Evolutionary conservation across 805 yeast species (phyloP).

Genomic region (Spathaspora passalidarum): DNA sequence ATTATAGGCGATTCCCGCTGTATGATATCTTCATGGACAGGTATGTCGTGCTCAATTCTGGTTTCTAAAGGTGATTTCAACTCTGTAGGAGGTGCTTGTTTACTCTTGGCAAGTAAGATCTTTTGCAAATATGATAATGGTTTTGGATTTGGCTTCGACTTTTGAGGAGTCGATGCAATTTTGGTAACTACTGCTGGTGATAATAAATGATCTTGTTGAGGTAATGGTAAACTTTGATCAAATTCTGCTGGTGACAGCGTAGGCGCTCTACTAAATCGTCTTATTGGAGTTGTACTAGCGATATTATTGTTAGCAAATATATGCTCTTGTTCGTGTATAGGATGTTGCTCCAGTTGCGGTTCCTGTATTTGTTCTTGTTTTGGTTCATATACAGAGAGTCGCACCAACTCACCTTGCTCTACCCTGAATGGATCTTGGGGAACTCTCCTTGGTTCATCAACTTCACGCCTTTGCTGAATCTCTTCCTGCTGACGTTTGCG

Average conservation of each 20-base stretch:
- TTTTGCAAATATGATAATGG: conserved; percentile 28
- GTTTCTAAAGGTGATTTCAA: too few relatives aligned
- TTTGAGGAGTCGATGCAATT: neutral
- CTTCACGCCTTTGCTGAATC: neutral
- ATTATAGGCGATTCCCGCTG: neutral
- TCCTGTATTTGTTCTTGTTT: too few relatives aligned
- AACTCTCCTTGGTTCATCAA: neutral
- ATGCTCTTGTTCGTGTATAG: too few relatives aligned
- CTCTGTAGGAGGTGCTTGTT: neutral
- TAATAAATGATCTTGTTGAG: conserved; percentile 7
- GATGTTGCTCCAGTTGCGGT: too few relatives aligned
- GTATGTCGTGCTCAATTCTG: too few relatives aligned
- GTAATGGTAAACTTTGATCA: conserved; percentile 29
- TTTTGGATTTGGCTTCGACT: conserved; percentile 4
- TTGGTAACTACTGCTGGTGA: neutral
- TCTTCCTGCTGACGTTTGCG: neutral
- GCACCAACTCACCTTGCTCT: too few relatives aligned
- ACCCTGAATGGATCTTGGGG: too few relatives aligned
- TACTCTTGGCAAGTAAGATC: conserved; percentile 19
- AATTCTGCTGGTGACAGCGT: conserved; percentile 9
- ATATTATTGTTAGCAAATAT: too few relatives aligned
- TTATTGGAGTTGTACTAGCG: neutral
- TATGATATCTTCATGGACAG: too few relatives aligned
- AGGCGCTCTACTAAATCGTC: too few relatives aligned
- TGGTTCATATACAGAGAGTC: too few relatives aligned